phyloP scores from a whole-genome alignment of 2,329 filamentous ascomycete genomes.

The Cladosporium cucumerinum region DNA sequence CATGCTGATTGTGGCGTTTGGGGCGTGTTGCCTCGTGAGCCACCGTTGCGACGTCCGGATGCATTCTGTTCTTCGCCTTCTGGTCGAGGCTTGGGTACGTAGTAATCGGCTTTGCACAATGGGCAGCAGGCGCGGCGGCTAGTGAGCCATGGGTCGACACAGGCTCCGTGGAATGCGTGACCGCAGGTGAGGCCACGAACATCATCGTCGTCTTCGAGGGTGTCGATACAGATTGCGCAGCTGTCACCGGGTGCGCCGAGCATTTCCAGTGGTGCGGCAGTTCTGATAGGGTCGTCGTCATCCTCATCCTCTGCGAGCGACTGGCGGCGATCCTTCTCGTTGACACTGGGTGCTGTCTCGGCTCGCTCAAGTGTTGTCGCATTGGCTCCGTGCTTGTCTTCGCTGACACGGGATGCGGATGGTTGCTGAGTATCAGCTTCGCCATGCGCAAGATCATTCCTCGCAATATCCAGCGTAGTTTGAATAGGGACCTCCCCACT shows the following conservation, averaged over 20 bases:
- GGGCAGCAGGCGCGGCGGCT: conserved; percentile 92
- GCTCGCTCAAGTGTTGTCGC: conserved; percentile 33
- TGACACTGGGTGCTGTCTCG: conserved; percentile 43
- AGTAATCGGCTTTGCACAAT: conserved; percentile 97
- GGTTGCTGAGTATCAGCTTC: conserved; percentile 14
- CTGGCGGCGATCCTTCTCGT: conserved; percentile 45
- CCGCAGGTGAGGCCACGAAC: conserved; percentile 90
- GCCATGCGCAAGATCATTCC: conserved; percentile 49
- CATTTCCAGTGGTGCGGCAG: conserved; percentile 76
- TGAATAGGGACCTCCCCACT: conserved; percentile 20
- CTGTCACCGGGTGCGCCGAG: conserved; percentile 81
- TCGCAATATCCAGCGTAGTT: conserved; percentile 41
- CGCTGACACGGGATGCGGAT: conserved; percentile 19
- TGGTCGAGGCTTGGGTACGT: conserved; percentile 82
- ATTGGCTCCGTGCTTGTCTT: conserved; percentile 27
- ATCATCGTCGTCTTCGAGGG: conserved; percentile 90
- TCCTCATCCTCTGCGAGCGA: conserved; percentile 63
- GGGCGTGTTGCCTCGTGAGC: conserved; percentile 20
- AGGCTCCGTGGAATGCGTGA: conserved; percentile 96
- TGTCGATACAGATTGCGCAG: conserved; percentile 95
- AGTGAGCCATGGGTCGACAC: conserved; percentile 94
- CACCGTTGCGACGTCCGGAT: conserved; percentile 10
- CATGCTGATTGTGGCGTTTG: conserved; percentile 29
- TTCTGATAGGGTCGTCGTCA: conserved; percentile 73
- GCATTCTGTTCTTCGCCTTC: conserved; percentile 45